Evolutionary conservation across 2,329 filamentous ascomycete genomes (phyloP).

Genomic region (Scleromitrula shiraiana): DNA sequence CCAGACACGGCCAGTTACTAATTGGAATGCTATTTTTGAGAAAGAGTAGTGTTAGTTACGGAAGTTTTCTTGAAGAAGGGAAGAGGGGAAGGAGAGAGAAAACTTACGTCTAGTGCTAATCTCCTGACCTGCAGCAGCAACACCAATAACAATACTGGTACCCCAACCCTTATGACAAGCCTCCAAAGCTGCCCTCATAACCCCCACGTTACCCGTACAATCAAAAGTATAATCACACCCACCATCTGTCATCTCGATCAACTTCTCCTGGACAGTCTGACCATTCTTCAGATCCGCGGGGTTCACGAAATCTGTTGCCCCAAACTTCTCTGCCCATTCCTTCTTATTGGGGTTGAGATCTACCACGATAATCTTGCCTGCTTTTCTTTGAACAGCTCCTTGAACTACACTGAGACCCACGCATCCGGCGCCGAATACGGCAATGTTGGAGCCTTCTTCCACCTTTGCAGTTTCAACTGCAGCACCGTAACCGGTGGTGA

Average conservation of each 20-base stretch:
- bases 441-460: slow-evolving; percentile 81
- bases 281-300: slow-evolving; percentile 68
- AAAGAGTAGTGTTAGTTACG: background rate
- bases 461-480: slow-evolving; percentile 89
- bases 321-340: slow-evolving; percentile 88
- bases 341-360: slow-evolving; percentile 87
- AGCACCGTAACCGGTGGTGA: slow-evolving; percentile 96
- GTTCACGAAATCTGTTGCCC: slow-evolving; percentile 95
- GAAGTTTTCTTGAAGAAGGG: background rate
- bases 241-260: slow-evolving; percentile 96
- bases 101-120: slow-evolving; percentile 84
- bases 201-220: slow-evolving; percentile 93
- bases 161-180: slow-evolving; percentile 99
- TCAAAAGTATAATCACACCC: slow-evolving; percentile 99
- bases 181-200: slow-evolving; percentile 93
- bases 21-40: slow-evolving; percentile 85
- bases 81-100: slow-evolving; percentile 3
- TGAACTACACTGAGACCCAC: slow-evolving; percentile 94
- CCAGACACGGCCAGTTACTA: slow-evolving; percentile 96
- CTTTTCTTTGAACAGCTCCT: slow-evolving; percentile 60
- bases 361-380: slow-evolving; percentile 50
- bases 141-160: slow-evolving; percentile 94
- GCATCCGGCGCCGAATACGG: slow-evolving; percentile 91
- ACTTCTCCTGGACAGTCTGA: slow-evolving; percentile 81
- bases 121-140: slow-evolving; percentile 92